phyloP scores from a whole-genome alignment of 2,329 filamentous ascomycete species.

The Trichoderma simmonsii region DNA sequence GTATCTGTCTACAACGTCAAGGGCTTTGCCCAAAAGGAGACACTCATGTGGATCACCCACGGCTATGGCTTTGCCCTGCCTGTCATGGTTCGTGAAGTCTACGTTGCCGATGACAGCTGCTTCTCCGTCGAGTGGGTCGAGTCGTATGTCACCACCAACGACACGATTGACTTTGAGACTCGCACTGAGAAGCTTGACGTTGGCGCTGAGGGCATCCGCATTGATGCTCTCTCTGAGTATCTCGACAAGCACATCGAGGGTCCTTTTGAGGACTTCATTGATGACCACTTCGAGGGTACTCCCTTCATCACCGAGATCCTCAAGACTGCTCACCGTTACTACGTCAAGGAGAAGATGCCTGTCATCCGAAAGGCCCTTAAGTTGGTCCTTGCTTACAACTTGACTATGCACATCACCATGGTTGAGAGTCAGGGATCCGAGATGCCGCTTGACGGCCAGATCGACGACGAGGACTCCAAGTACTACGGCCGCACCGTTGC shows the following conservation, averaged over 20 bases:
- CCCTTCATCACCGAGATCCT: conserved; percentile 93
- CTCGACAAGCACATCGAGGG: conserved; percentile 92
- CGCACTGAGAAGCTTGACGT: conserved; percentile 87
- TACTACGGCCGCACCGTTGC: conserved; percentile 88
- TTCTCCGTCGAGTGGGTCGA: conserved; percentile 95
- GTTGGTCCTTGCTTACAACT: conserved; percentile 90
- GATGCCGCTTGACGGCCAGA: conserved; percentile 72
- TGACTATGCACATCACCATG: conserved; percentile 92
- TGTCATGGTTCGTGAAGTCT: conserved; percentile 91
- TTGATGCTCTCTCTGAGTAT: conserved; percentile 80
- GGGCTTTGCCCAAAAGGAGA: conserved; percentile 67
- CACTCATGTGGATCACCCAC: conserved; percentile 86
- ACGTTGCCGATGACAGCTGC: conserved; percentile 85
- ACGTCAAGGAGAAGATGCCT: conserved; percentile 79
- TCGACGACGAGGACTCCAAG: conserved; percentile 81
- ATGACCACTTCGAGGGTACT: conserved; percentile 94
- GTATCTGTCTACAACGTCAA: conserved; percentile 96
- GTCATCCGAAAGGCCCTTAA: conserved; percentile 95
- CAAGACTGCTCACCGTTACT: conserved; percentile 93
- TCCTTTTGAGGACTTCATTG: conserved; percentile 88
- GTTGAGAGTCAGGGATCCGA: conserved; percentile 85
- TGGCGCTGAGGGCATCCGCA: conserved; percentile 82
- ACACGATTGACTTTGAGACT: conserved; percentile 77
- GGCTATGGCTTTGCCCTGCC: conserved; percentile 92
- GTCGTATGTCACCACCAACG: conserved; percentile 62